Percentiles rank a stretch among this genome's conserved stretches.
These are phyloP conservation scores for Ceriops zippeliana DNA, from an alignment of 345 rosid genomes.

Conservation along the genomic window DNA sequence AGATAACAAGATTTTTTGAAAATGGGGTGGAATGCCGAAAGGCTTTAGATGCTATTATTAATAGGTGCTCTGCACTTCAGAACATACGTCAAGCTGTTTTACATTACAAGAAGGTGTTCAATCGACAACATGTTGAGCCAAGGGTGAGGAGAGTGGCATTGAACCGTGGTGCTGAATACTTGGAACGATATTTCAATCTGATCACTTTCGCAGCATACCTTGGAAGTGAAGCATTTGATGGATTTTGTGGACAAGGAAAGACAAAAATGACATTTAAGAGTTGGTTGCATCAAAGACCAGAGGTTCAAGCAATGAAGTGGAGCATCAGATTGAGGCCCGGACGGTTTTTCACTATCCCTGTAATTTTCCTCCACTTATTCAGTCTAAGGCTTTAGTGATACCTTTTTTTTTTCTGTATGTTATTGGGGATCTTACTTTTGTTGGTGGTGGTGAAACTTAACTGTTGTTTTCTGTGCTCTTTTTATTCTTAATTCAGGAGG, in stretches of 20 bases:
- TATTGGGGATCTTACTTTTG: background rate
- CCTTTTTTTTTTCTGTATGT: background rate
- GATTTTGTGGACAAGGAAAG: constrained; percentile 76
- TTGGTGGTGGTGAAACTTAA: constrained; percentile 5
- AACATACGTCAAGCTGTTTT: constrained; percentile 95
- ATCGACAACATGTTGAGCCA: constrained; percentile 89
- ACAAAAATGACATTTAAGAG: constrained; percentile 72
- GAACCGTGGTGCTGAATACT: constrained; percentile 91
- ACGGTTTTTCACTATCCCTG: constrained; percentile 81
- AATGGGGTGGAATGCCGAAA: constrained; percentile 89
- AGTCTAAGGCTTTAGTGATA: constrained; percentile 2
- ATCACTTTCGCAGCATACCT: constrained; percentile 98
- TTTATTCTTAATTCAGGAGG: constrained; percentile 53
- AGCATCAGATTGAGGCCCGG: constrained; percentile 93
- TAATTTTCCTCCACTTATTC: constrained; percentile 26
- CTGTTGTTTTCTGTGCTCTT: constrained; percentile 6
- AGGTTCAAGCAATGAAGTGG: constrained; percentile 98
- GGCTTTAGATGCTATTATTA: constrained; percentile 87
- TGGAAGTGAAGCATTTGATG: constrained; percentile 93
- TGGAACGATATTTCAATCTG: constrained; percentile 83
- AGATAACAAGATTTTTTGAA: constrained; percentile 89
- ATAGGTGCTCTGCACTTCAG: constrained; percentile 94
- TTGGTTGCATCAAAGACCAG: constrained; percentile 87
- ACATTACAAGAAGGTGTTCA: constrained; percentile 74
- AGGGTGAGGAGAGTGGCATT: constrained; percentile 85